A percentile compares a stretch with the other conserved stretches of the same genome.
phyloP scores from a whole-genome alignment of 2,329 filamentous ascomycete species.

The Simplicillium aogashimaense region DNA sequence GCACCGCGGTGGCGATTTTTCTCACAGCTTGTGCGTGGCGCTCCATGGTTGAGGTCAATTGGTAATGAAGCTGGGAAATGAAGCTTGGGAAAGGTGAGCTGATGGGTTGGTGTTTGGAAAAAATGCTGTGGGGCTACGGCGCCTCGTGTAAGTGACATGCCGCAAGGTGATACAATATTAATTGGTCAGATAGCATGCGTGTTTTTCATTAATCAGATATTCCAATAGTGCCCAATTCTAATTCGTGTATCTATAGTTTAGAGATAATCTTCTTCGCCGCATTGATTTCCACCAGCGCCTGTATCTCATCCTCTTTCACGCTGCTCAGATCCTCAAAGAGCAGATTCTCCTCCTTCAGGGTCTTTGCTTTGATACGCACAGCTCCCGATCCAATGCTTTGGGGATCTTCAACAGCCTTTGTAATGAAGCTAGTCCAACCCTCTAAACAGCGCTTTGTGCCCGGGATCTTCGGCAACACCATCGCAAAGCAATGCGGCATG shows the following conservation, averaged over 20 bases:
- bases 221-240: no score
- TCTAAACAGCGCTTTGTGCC: constrained; percentile 41
- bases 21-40: constrained; percentile 37
- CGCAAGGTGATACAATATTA: no score
- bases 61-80: constrained; percentile 1
- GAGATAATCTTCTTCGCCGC: constrained; percentile 7
- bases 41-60: constrained; percentile 28
- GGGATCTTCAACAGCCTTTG: constrained; percentile 24
- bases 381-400: constrained; percentile 27
- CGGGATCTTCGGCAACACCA: constrained; percentile 39
- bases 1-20: constrained; percentile 36
- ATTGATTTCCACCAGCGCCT: constrained; percentile 21
- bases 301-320: constrained; percentile 32
- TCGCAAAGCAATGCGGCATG: constrained; percentile 69
- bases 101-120: no score
- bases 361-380: constrained; percentile 37
- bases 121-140: no score
- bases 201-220: no score
- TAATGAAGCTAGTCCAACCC: constrained; percentile 48
- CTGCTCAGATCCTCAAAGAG: constrained; percentile 30
- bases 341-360: constrained; percentile 36
- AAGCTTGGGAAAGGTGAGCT: constrained; percentile 8
- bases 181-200: no score
- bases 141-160: no score
- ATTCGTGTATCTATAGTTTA: not conserved